Conservation (phyloP, 2,329 filamentous ascomycete species). For the Paecilomyces sp. region DNA sequence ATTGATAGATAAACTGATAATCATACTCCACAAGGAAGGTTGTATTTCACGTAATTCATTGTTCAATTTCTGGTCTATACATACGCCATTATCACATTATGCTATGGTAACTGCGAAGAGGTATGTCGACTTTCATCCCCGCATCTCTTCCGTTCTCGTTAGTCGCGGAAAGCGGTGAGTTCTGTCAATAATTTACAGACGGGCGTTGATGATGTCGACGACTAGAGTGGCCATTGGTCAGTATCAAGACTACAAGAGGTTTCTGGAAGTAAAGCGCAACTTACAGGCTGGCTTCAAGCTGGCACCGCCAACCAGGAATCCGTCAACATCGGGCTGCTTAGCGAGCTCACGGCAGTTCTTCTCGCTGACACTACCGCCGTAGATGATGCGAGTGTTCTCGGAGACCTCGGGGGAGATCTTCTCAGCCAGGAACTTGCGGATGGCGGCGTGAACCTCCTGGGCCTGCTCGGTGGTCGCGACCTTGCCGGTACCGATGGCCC, state of each 20-base stretch:
- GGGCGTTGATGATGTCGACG: conserved; percentile 64
- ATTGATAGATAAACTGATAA: no score
- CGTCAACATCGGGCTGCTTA: conserved; percentile 92
- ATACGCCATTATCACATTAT: not conserved
- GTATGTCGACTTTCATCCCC: not conserved
- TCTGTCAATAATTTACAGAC: conserved; percentile 28
- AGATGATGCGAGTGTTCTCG: conserved; percentile 87
- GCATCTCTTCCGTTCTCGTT: not conserved
- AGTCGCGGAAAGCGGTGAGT: not conserved
- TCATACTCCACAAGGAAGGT: not conserved
- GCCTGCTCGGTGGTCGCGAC: conserved; percentile 83
- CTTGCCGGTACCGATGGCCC: conserved; percentile 82
- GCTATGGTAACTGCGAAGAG: not conserved
- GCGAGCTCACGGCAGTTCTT: conserved; percentile 95
- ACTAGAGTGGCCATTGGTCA: conserved; percentile 31
- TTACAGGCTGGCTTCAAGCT: conserved; percentile 93
- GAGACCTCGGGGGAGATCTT: conserved; percentile 70
- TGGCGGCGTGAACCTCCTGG: conserved; percentile 87
- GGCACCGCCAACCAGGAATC: conserved; percentile 93
- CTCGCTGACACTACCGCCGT: conserved; percentile 93
- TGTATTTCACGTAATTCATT: not conserved
- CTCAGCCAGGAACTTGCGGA: conserved; percentile 76
- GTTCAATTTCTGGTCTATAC: not conserved
- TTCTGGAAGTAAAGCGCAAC: conserved; percentile 21
- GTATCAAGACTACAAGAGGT: conserved; percentile 7